Conservation (phyloP, 129 eudicot genomes). For the Gnaphalium uliginosum region DNA sequence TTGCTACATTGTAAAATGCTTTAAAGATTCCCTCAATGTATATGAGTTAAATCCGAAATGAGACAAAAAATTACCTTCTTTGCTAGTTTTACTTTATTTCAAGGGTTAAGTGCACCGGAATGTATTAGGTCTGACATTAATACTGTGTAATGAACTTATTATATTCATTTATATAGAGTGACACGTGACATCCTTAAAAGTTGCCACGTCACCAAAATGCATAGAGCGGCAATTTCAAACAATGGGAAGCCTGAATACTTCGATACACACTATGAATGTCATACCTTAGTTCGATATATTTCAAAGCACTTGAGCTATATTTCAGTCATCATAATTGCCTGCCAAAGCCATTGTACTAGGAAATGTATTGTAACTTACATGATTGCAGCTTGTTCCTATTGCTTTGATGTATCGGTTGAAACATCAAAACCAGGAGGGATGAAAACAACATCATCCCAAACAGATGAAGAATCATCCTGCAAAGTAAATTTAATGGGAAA, state of each 20-base stretch:
- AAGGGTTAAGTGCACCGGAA: no score
- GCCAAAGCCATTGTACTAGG: not conserved
- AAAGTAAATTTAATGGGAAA: slow-evolving; percentile 22
- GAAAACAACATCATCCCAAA: slow-evolving; percentile 92
- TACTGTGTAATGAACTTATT: no score
- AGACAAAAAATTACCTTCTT: slow-evolving; percentile 13
- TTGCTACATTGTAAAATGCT: slow-evolving; percentile 17
- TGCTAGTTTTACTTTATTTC: slow-evolving; percentile 3
- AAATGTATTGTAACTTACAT: slow-evolving; percentile 24
- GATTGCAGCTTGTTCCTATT: slow-evolving; percentile 16
- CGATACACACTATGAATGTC: no score
- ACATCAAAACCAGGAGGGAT: slow-evolving; percentile 95
- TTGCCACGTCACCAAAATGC: no score
- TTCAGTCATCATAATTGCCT: not conserved
- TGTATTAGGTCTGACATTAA: no score
- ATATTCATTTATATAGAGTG: no score
- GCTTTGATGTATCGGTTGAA: slow-evolving; percentile 46
- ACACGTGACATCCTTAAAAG: no score
- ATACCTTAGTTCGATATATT: no score
- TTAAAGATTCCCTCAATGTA: slow-evolving; percentile 10
- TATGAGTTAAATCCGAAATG: not conserved
- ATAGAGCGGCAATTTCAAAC: no score
- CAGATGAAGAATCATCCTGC: slow-evolving; percentile 55
- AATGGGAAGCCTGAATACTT: no score
- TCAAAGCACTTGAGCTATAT: not conserved